Conservation (phyloP, 176 grass and related monocot species). For the Lolium multiflorum region DNA sequence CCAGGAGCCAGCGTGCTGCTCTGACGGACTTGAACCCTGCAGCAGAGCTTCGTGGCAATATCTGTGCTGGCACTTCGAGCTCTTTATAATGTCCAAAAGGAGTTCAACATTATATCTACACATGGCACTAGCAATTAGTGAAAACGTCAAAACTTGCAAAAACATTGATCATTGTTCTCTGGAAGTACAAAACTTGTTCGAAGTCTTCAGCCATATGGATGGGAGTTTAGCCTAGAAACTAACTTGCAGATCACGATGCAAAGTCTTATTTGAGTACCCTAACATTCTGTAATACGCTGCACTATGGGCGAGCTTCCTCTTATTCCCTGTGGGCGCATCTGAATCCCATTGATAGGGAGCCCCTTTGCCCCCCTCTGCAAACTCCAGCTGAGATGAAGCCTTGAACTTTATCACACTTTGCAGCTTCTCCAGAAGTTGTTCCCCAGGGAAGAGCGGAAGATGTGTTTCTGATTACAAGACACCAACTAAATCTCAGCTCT, state of each 20-base stretch:
- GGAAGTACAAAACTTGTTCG: background rate
- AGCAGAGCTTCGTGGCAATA: background rate
- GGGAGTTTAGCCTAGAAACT: background rate
- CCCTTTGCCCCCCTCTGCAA: background rate
- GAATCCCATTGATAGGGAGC: background rate
- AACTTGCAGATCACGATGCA: background rate
- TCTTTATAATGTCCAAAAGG: background rate
- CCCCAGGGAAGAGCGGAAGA: background rate
- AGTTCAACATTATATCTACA: background rate
- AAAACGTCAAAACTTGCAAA: background rate
- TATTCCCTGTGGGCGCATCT: background rate
- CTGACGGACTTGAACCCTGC: background rate
- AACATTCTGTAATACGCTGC: background rate
- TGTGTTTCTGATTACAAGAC: background rate
- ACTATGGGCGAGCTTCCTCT: background rate
- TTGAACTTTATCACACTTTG: background rate
- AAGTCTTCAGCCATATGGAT: background rate
- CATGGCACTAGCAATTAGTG: background rate
- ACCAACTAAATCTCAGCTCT: constrained; percentile 1
- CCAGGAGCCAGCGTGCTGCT: background rate
- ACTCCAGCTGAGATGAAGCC: background rate
- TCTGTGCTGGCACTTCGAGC: background rate
- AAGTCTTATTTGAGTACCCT: background rate
- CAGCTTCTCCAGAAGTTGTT: background rate
- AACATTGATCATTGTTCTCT: background rate